Conservation (phyloP, 1,284 basidiomycete species). For the Leccinum variabile region DNA sequence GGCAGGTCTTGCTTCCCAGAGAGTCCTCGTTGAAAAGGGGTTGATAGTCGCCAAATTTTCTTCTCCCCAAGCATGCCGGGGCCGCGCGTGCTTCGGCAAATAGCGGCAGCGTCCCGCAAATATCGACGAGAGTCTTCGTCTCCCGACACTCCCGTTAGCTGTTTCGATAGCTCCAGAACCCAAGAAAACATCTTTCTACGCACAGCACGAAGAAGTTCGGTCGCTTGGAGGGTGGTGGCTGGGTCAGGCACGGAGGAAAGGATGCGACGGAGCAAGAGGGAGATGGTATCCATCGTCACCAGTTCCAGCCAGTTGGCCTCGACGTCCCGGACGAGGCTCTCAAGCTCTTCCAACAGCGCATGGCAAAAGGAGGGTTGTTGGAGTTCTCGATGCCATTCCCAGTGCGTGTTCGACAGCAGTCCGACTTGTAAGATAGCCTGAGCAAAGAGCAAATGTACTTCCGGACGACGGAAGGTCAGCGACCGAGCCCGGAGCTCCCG, state of each 20-base stretch:
- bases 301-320: conserved; percentile 45
- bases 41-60: conserved; percentile 26
- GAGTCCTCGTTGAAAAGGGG: conserved; percentile 21
- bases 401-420: conserved; percentile 17
- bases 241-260: conserved; percentile 29
- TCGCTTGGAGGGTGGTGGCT: conserved; percentile 12
- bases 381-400: conserved; percentile 39
- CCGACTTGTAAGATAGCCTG: conserved; percentile 48
- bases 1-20: conserved; percentile 9
- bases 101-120: too few relatives aligned
- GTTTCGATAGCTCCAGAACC: conserved; percentile 35
- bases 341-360: conserved; percentile 37
- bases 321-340: conserved; percentile 33
- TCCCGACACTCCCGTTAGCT: conserved; percentile 22
- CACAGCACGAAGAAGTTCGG: conserved; percentile 31
- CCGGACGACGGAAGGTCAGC: conserved; percentile 39
- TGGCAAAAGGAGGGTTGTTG: conserved; percentile 33
- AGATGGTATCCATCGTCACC: conserved; percentile 37
- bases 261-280: conserved; percentile 38
- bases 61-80: conserved; percentile 30
- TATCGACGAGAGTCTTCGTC: conserved; percentile 22
- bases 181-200: conserved; percentile 38
- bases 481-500: conserved; percentile 40
- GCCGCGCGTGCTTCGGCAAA: neutral
- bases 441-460: conserved; percentile 41